phyloP scores from a whole-genome alignment of 2,329 filamentous ascomycete species.

The Trichoderma asperellum region DNA sequence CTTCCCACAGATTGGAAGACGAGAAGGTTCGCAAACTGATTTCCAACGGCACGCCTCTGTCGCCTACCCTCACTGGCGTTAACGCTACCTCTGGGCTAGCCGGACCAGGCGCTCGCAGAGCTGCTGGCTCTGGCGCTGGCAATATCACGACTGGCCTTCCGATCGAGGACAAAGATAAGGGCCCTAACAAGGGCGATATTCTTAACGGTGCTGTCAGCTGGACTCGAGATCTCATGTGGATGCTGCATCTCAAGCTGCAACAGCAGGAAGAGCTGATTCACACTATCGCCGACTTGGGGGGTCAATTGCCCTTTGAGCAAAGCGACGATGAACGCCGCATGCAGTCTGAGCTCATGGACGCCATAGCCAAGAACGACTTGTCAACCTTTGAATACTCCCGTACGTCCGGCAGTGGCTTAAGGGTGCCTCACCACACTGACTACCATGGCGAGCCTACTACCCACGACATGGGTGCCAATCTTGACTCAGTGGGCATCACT shows the following conservation, averaged over 20 bases:
- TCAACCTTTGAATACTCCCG: conserved; percentile 83
- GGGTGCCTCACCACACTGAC: conserved; percentile 92
- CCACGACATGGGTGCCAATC: conserved; percentile 46
- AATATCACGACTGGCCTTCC: conserved; percentile 93
- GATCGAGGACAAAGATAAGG: conserved; percentile 96
- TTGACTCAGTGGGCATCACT: conserved; percentile 45
- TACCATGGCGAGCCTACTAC: conserved; percentile 77
- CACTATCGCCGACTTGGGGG: conserved; percentile 71
- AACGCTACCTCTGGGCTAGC: conserved; percentile 85
- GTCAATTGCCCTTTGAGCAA: conserved; percentile 76
- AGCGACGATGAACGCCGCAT: conserved; percentile 94
- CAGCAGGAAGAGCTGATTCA: conserved; percentile 88
- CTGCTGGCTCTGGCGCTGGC: conserved; percentile 68
- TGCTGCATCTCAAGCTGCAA: conserved; percentile 84
- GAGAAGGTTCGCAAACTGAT: conserved; percentile 97
- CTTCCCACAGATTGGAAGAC: conserved; percentile 88
- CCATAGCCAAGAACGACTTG: conserved; percentile 78
- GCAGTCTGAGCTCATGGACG: conserved; percentile 88
- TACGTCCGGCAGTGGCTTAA: conserved; percentile 78
- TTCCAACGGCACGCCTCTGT: conserved; percentile 87
- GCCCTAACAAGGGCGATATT: conserved; percentile 98
- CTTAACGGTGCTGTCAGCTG: conserved; percentile 96
- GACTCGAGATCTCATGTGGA: conserved; percentile 98
- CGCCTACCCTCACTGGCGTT: conserved; percentile 76
- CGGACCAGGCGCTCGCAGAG: conserved; percentile 80